These are phyloP conservation scores for Cucurbita moschata DNA, from an alignment of 306 rosid species.

Conservation along the genomic window DNA sequence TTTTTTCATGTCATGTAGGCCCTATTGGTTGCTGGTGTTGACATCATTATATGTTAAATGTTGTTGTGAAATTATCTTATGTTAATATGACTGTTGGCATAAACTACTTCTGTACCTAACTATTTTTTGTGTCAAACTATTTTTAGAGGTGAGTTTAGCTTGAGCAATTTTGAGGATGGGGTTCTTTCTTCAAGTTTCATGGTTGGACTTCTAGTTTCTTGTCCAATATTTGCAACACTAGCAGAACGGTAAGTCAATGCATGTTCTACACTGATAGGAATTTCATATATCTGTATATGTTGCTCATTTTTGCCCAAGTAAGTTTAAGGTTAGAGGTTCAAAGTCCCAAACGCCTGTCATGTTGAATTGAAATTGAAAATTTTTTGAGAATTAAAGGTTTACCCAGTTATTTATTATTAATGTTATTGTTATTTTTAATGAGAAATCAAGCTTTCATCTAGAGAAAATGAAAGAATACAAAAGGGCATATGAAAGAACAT, in stretches of 20 bases:
- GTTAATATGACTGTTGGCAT: neutral
- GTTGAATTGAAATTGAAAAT: too few species aligned
- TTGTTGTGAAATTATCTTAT: neutral
- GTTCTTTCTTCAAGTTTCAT: constrained; percentile 57
- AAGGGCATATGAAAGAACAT: neutral
- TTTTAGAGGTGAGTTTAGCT: constrained; percentile 43
- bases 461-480: neutral
- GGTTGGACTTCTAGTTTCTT: constrained; percentile 65
- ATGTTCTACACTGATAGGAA: neutral
- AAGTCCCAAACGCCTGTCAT: too few species aligned
- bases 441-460: neutral
- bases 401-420: neutral
- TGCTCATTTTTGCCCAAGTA: neutral
- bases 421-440: neutral
- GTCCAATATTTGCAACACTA: constrained; percentile 50
- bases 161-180: constrained; percentile 58
- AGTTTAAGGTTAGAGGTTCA: too few species aligned
- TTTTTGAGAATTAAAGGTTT: neutral
- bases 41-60: neutral
- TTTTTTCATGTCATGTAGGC: neutral
- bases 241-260: constrained; percentile 29
- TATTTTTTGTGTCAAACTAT: neutral
- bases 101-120: neutral
- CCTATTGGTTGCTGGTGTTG: neutral
- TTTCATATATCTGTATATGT: neutral